phyloP scores from a whole-genome alignment of 306 rosid genomes.

The Prunus dulcis region DNA sequence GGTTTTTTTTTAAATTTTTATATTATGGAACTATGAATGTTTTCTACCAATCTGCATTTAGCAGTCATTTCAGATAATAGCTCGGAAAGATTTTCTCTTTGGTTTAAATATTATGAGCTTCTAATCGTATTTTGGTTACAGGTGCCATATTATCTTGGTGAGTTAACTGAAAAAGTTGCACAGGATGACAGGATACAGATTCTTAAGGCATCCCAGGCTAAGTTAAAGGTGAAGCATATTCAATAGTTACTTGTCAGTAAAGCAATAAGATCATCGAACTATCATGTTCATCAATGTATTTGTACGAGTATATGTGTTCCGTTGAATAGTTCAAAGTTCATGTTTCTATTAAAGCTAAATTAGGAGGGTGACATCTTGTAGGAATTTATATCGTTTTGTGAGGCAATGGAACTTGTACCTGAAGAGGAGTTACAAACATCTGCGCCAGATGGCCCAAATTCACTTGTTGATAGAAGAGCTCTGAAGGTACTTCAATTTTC shows the following conservation, averaged over 20 bases:
- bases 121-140: slow-evolving; percentile 25
- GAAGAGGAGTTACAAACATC: slow-evolving; percentile 70
- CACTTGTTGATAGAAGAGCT: slow-evolving; percentile 80
- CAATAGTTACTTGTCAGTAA: slow-evolving; percentile 1
- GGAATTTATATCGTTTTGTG: slow-evolving; percentile 90
- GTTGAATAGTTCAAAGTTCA: background rate
- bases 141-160: slow-evolving; percentile 93
- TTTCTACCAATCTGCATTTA: background rate
- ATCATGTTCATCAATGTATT: background rate
- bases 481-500: slow-evolving; percentile 49
- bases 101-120: background rate
- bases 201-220: slow-evolving; percentile 71
- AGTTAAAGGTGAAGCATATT: slow-evolving; percentile 56
- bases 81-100: background rate
- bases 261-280: background rate
- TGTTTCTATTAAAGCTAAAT: slow-evolving; percentile 16
- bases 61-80: background rate
- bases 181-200: slow-evolving; percentile 72
- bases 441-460: slow-evolving; percentile 44
- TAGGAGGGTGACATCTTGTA: slow-evolving; percentile 11
- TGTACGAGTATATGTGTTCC: background rate
- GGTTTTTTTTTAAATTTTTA: background rate
- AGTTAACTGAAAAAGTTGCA: slow-evolving; percentile 73
- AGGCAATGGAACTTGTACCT: slow-evolving; percentile 84
- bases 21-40: background rate